Evolutionary conservation across 2,329 filamentous ascomycete genomes (phyloP), one percentile per base, ranked within the genome.

Genomic region (Monosporascus sp.): DNA sequence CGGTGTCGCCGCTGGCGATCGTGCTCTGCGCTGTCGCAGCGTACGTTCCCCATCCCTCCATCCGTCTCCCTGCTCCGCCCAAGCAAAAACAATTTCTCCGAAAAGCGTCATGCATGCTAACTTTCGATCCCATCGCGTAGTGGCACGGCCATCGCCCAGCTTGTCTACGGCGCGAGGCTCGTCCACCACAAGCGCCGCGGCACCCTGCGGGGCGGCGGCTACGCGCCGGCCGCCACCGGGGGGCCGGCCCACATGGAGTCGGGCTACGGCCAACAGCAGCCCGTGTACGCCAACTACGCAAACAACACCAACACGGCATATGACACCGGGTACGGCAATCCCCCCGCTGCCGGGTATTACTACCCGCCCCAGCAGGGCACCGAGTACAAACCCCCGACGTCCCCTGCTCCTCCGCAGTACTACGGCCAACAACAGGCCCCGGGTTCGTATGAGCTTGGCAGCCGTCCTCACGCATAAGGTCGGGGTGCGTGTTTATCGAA

Each of bases 181-280:
- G 54, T 65, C 35, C 59, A 65, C 54, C 56, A 53, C 51, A 60
- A 60, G 52, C 61, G 62, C 49, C 52, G 50, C 14, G 62, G 61
- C 41, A 60, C 56, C 11, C 45, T 63, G 41, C 57, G 37, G 8
- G 54, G 55, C 43, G 59, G 61, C 45, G 54, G 51, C 25, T 63
- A 65, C 55, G 49, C 51, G 35, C 57, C 54, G 9, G 52, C 62
- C n/a, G 44, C 39, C 39, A 36, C 35, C 49, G 39, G 50, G 7
- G 53, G 51, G 8, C 7, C 11, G n/a, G 39, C n/a, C 41, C 15
- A 51, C 37, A 44, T 52, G 36, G 56, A 58, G 43, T 48, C 48
- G 37, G 49, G 20, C 37, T 52, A 53, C 48, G 48, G 15, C 51
- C 22, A 17, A 36, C 27, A 25, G 49, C 38, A 41, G 35, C 48